Conservation (phyloP, 2,329 filamentous ascomycete species). For the Aspergillus versicolor region DNA sequence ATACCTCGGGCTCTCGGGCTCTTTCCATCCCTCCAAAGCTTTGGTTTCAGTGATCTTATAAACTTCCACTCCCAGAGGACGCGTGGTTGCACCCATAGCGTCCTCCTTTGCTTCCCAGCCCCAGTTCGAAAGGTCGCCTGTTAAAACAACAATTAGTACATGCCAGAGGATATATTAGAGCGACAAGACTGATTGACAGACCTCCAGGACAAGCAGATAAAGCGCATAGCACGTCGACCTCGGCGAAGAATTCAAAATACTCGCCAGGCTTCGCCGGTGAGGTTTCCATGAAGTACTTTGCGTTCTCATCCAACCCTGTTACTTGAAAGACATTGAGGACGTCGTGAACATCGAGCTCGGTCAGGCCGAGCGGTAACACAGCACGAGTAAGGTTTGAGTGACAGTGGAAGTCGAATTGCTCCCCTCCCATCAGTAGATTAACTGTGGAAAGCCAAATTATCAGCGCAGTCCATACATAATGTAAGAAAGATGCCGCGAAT, state of each 20-base stretch:
- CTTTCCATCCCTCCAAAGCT: slow-evolving; percentile 62
- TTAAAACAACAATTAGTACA: slow-evolving; percentile 15
- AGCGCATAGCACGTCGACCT: slow-evolving; percentile 70
- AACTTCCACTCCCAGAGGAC: slow-evolving; percentile 73
- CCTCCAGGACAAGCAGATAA: slow-evolving; percentile 72
- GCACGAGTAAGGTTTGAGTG: slow-evolving; percentile 78
- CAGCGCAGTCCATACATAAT: too few species aligned
- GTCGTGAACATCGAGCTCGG: slow-evolving; percentile 76
- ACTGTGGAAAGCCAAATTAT: slow-evolving; percentile 40
- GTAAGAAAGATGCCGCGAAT: too few species aligned
- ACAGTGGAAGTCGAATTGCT: slow-evolving; percentile 76
- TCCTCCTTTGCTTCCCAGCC: slow-evolving; percentile 66
- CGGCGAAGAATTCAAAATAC: slow-evolving; percentile 75
- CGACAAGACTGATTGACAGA: slow-evolving; percentile 17
- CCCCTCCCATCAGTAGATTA: slow-evolving; percentile 69
- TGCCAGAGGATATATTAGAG: not conserved
- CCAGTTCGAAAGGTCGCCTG: slow-evolving; percentile 74
- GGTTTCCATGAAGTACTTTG: slow-evolving; percentile 70
- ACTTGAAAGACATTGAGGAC: slow-evolving; percentile 86
- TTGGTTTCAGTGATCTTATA: slow-evolving; percentile 59
- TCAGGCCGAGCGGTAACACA: slow-evolving; percentile 65
- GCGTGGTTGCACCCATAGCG: slow-evolving; percentile 65
- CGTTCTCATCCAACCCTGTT: slow-evolving; percentile 70
- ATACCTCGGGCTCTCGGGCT: slow-evolving; percentile 61
- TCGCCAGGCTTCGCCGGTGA: slow-evolving; percentile 48